phyloP scores from a whole-genome alignment of 2,329 filamentous ascomycete genomes.

The Trichoderma gracile region DNA sequence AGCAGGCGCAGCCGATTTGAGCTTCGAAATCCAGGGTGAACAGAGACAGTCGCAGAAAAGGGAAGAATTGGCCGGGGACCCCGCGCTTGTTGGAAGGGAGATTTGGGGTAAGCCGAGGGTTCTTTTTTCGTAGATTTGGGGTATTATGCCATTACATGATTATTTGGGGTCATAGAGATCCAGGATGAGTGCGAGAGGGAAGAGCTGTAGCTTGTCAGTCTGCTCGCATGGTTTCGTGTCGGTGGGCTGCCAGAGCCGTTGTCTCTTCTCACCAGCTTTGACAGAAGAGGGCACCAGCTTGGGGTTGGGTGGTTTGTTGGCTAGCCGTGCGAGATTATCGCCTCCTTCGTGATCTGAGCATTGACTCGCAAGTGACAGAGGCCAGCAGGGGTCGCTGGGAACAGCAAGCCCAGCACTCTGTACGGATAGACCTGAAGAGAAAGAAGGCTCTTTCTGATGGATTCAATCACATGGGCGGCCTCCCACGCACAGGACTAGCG shows the following conservation, averaged over 20 bases:
- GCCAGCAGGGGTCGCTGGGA: neutral
- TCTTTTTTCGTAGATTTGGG: conserved; percentile 16
- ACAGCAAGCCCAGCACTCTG: neutral
- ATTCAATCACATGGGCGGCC: conserved; percentile 22
- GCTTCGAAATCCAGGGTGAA: conserved; percentile 20
- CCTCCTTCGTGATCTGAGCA: neutral
- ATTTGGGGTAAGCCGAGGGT: conserved; percentile 26
- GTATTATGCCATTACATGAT: neutral
- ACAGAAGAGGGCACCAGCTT: neutral
- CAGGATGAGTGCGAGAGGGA: neutral
- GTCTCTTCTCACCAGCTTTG: neutral
- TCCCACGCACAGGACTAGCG: conserved; percentile 6
- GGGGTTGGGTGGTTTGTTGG: neutral
- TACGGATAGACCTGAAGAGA: neutral
- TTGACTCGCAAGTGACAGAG: conserved; percentile 1
- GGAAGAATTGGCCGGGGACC: conserved; percentile 10
- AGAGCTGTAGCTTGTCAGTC: neutral
- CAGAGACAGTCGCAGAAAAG: conserved; percentile 3
- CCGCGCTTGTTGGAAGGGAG: conserved; percentile 2
- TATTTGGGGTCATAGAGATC: conserved; percentile 15
- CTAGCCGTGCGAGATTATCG: conserved; percentile 7
- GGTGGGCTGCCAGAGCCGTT: neutral
- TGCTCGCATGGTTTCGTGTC: too few species aligned
- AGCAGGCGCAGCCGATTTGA: conserved; percentile 33
- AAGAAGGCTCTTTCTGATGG: neutral